Conservation (phyloP, 768 basidiomycete species). For the Amanita thiersii region DNA sequence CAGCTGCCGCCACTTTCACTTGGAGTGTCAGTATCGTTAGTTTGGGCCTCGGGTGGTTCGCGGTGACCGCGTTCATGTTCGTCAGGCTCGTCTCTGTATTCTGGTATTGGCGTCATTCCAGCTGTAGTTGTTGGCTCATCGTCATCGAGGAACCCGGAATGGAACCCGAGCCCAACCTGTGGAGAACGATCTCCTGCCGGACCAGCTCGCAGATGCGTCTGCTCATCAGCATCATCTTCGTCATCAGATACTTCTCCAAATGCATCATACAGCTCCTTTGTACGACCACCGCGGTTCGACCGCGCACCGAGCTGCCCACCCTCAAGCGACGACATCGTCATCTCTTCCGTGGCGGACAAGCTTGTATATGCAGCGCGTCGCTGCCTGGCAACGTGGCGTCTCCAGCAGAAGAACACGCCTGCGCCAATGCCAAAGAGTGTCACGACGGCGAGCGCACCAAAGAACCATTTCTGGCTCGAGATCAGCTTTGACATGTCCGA, state of each 20-base stretch:
- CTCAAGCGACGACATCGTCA: constrained; percentile 70
- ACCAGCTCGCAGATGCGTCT: constrained; percentile 42
- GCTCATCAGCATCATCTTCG: constrained; percentile 71
- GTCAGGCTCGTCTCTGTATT: constrained; percentile 53
- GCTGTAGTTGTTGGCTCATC: constrained; percentile 43
- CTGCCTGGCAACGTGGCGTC: constrained; percentile 41
- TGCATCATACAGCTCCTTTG: constrained; percentile 93
- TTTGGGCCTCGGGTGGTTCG: constrained; percentile 10
- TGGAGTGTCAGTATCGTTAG: constrained; percentile 22
- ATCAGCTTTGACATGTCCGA: constrained; percentile 67
- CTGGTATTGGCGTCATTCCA: constrained; percentile 18
- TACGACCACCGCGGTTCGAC: constrained; percentile 37
- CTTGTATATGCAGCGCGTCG: constrained; percentile 45
- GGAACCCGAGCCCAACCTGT: constrained; percentile 45
- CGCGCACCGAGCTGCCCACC: constrained; percentile 21
- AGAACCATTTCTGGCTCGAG: constrained; percentile 82
- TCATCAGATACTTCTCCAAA: constrained; percentile 89
- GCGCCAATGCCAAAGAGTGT: constrained; percentile 62
- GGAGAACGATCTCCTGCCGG: constrained; percentile 13
- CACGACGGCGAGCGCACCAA: constrained; percentile 76
- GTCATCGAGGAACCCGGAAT: constrained; percentile 79
- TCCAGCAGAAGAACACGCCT: constrained; percentile 77
- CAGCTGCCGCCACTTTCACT: constrained; percentile 60
- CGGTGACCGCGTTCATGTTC: constrained; percentile 12
- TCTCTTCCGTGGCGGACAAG: constrained; percentile 55